Evolutionary conservation across 2,329 filamentous ascomycete genomes (phyloP).

Genomic region (Aspergillus jensenii): DNA sequence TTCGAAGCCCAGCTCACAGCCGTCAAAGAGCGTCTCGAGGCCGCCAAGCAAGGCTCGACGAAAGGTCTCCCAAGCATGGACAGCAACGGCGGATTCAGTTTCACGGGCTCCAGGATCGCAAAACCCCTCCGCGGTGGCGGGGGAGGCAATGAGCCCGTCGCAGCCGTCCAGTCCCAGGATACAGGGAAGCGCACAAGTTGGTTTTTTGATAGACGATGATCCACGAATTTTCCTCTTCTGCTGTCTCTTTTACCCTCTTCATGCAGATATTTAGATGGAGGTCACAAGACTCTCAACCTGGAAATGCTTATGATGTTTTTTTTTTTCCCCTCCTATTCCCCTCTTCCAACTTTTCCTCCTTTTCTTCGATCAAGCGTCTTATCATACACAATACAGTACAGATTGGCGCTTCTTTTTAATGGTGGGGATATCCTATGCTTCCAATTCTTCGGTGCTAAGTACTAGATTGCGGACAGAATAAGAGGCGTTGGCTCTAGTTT

Average conservation of each 20-base stretch:
- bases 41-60: conserved; percentile 87
- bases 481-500: neutral
- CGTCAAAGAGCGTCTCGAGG: conserved; percentile 96
- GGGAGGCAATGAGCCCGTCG: conserved; percentile 34
- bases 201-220: conserved; percentile 50
- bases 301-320: conserved; percentile 2
- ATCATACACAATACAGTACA: neutral
- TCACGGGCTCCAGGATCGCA: conserved; percentile 60
- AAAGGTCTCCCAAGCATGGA: conserved; percentile 70
- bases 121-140: conserved; percentile 61
- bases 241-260: conserved; percentile 25
- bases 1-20: conserved; percentile 96
- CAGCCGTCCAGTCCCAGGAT: conserved; percentile 66
- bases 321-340: conserved; percentile 2
- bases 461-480: neutral
- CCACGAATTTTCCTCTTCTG: conserved; percentile 27
- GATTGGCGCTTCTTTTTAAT: neutral
- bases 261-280: conserved; percentile 21
- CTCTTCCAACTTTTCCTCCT: neutral
- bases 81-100: conserved; percentile 71
- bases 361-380: neutral
- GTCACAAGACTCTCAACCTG: neutral
- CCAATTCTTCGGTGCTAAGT: neutral
- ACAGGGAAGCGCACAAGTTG: conserved; percentile 64
- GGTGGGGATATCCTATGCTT: neutral